These are phyloP conservation scores for Diophrys appendiculata DNA, from an alignment of 73 alveolate species.

Conservation along the genomic window DNA sequence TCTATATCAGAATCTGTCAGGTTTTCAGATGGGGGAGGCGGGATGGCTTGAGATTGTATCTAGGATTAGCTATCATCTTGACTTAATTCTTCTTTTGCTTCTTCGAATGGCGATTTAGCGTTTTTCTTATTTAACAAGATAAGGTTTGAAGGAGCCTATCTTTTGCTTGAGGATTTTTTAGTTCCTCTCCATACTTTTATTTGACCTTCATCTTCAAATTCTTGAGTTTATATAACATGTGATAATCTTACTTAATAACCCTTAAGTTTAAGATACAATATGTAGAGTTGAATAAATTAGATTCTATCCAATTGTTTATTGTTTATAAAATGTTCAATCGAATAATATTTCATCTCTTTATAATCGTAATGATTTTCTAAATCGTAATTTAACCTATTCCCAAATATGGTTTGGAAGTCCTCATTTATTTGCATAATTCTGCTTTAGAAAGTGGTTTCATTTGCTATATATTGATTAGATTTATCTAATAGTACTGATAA, in stretches of 20 bases:
- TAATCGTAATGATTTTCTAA: neutral
- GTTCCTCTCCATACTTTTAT: neutral
- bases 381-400: too few species aligned
- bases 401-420: too few species aligned
- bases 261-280: neutral
- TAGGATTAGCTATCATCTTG: constrained; percentile 1
- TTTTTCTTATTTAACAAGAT: neutral
- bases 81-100: neutral
- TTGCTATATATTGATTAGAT: neutral
- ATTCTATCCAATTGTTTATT: neutral
- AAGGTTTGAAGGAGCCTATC: neutral
- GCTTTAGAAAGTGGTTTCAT: too few species aligned
- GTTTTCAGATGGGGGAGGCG: too few species aligned
- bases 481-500: neutral
- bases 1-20: neutral
- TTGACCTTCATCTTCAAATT: constrained; percentile 11
- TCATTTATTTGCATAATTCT: too few species aligned
- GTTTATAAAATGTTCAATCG: neutral
- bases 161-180: constrained; percentile 18
- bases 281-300: neutral
- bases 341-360: neutral
- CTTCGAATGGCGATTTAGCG: neutral
- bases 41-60: too few species aligned
- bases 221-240: neutral
- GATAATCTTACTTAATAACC: neutral